Base-by-base conservation (phyloP, 306 rosid species). In the Clitoria ternatea region DNA sequence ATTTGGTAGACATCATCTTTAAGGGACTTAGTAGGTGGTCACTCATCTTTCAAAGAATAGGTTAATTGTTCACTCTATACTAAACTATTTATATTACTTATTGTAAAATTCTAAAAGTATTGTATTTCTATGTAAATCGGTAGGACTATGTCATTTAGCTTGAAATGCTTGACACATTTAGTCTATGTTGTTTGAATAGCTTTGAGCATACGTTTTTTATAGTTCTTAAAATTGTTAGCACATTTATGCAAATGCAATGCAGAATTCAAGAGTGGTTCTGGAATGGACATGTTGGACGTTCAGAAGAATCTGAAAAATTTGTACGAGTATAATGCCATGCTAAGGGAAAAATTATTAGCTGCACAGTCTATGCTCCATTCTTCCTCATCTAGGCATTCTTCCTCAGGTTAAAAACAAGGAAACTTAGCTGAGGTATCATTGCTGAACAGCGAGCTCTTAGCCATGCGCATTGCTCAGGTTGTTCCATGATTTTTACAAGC, bases 301-400 rank as follows among this genome's bases (percentile, higher is more conserved):
- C 81, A 83, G 84, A 89, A 79, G 90, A 95, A 80, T 77, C 86
- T 95, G 6, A 76, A 52, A 82, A 86, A 77, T 66, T 80, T 95
- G 77, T 86, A 89, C 17, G 90, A 86, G 70, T 95, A 95, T 69
- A 95, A 95, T 63, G 76, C 71, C 44, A 77, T 87, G 92, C 85
- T 95, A 26, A 84, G 96, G 86, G 96, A 95, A 33, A 89, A 82
- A 56, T 73, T 95, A 33, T 52, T 83, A 53, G 87, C 86, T 52
- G 63, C 90, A 1, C 96, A 86, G 76, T 80, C 86, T 45, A 35
- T 69, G 78, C 84, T 91, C 75, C 82, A 66, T 22, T 81, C 89
- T 66, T 81, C 87, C 67, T 73, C 85, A 32, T 54, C 88, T 10
- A 78, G 76, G 61, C 76, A 78, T 15, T 72, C 88, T 3, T 69